Evolutionary conservation across 2,329 filamentous ascomycete species (phyloP).

Genomic region (Fonsecaea nubica): DNA sequence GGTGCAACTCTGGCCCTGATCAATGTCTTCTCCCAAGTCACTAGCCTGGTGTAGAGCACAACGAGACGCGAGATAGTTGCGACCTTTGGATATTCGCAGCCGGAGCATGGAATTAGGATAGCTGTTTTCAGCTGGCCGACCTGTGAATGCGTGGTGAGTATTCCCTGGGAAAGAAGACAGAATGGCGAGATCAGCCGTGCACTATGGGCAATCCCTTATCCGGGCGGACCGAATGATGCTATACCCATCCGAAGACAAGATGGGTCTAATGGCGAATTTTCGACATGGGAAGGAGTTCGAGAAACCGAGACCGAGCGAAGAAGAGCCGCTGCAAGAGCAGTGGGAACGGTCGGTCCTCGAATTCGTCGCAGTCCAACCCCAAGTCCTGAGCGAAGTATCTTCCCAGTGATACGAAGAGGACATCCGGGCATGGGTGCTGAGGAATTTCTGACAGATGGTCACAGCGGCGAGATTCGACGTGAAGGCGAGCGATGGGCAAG

Average conservation of each 20-base stretch:
- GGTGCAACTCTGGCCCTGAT: slow-evolving; percentile 88
- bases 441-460: slow-evolving; percentile 22
- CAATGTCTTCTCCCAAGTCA: slow-evolving; percentile 90
- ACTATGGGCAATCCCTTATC: slow-evolving; percentile 86
- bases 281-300: slow-evolving; percentile 36
- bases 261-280: slow-evolving; percentile 29
- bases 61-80: slow-evolving; percentile 86
- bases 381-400: slow-evolving; percentile 19
- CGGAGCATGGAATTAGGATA: slow-evolving; percentile 85
- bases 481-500: slow-evolving; percentile 63
- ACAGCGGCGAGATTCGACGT: slow-evolving; percentile 38
- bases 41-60: slow-evolving; percentile 86
- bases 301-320: slow-evolving; percentile 22
- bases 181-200: slow-evolving; percentile 59
- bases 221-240: slow-evolving; percentile 62
- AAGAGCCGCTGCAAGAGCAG: neutral
- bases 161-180: slow-evolving; percentile 70
- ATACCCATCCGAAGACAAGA: slow-evolving; percentile 27
- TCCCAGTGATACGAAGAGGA: neutral
- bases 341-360: slow-evolving; percentile 1
- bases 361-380: slow-evolving; percentile 22
- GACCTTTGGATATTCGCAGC: slow-evolving; percentile 91
- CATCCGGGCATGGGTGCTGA: slow-evolving; percentile 5
- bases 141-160: slow-evolving; percentile 81
- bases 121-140: slow-evolving; percentile 95